Base-by-base conservation (phyloP, 352 stramenopile genomes). In the Globisporangium nagaii region DNA sequence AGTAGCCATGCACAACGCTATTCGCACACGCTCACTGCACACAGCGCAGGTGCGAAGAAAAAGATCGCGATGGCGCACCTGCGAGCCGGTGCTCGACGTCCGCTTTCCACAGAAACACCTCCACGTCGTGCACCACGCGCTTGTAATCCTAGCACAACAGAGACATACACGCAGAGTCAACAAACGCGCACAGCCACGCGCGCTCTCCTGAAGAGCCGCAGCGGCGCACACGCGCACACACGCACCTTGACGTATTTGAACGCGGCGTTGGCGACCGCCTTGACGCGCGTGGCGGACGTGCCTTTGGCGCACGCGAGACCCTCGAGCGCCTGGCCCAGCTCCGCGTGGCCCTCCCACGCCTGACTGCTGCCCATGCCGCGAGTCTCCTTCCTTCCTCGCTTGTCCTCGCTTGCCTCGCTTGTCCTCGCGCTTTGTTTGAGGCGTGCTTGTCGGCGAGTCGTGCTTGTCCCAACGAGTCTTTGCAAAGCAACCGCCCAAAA, bases 121-220 rank as follows among this genome's bases (percentile, higher is more conserved):
- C 84, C 8, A 94, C 79, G 34, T 91, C 84, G 32, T 94, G 81
- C 53, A 94, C 84, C 40, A 94, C 84, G 50, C 86, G 81, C 58
- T 94, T 94, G 63, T 94, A 94, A 54, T 84, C 81, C 81, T 93
- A 59, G 27, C 30, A 27, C 6, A 4, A n/a, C 31, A 9, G 24
- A 9, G n/a, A n/a, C n/a, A n/a, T n/a, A n/a, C n/a, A 58, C 34
- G 10, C 31, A 40, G 15, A 15, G 13, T 20, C 11, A 27, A 55
- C 24, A 46, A 5, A 24, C 12, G 54, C 30, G 27, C 46, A 71
- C 51, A 63, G 35, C 67, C 40, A 67, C 24, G 27, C 25, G 12
- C 15, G 15, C 32, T 3, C 3, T 50, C 10, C n/a, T n/a, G n/a
- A n/a, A n/a, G n/a, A n/a, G n/a, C n/a, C n/a, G n/a, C n/a, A n/a